Evolutionary conservation across 1,284 basidiomycete genomes (phyloP).

Genomic region (Rhodotorula sp.): DNA sequence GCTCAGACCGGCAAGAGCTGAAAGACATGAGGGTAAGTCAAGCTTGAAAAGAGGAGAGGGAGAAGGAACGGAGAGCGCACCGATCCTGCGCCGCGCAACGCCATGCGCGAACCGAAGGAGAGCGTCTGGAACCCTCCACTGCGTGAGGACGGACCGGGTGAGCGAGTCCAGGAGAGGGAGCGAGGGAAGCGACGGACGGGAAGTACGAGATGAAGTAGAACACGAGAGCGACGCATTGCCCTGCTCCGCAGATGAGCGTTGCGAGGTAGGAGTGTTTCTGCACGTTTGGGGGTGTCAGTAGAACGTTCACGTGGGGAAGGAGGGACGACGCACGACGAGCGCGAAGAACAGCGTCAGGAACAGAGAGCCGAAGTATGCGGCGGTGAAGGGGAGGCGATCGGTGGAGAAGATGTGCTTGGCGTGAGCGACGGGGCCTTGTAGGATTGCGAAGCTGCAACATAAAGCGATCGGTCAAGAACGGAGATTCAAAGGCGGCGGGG

Average conservation of each 20-base stretch:
- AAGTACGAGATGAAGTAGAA: conserved; percentile 72
- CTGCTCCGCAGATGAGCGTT: conserved; percentile 73
- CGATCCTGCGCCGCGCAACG: conserved; percentile 32
- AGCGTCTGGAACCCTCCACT: conserved; percentile 39
- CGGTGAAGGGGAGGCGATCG: conserved; percentile 84
- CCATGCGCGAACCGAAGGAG: conserved; percentile 39
- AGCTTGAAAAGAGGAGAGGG: not conserved
- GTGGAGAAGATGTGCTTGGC: conserved; percentile 80
- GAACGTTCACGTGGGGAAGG: not conserved
- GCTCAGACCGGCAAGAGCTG: not conserved
- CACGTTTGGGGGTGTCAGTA: not conserved
- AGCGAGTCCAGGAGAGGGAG: too few species aligned
- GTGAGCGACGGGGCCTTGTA: conserved; percentile 57
- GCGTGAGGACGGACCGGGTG: not conserved
- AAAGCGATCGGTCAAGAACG: not conserved
- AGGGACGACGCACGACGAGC: conserved; percentile 65
- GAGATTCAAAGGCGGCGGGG: not conserved
- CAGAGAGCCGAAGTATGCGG: conserved; percentile 77
- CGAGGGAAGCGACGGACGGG: not conserved
- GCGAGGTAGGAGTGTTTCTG: conserved; percentile 80
- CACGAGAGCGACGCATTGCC: conserved; percentile 77
- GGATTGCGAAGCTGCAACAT: conserved; percentile 43
- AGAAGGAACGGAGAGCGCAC: conserved; percentile 8
- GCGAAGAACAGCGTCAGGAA: conserved; percentile 85
- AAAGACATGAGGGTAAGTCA: not conserved